phyloP scores from a whole-genome alignment of 257 asterid genomes.

The Nemophila menziesii region DNA sequence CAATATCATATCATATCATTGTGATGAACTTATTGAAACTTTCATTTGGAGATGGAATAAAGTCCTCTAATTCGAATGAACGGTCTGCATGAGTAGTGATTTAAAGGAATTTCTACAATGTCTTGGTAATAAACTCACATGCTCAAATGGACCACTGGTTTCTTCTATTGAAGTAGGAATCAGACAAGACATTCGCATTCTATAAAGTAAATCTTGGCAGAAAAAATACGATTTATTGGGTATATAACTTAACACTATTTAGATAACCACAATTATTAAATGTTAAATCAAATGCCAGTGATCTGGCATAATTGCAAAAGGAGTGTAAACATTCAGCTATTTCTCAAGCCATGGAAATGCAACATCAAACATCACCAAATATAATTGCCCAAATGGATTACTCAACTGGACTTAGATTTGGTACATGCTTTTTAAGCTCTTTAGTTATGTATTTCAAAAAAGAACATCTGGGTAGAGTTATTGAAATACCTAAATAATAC shows the following conservation, averaged over 20 bases:
- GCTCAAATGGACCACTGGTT: slow-evolving; percentile 89
- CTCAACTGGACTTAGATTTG: slow-evolving; percentile 65
- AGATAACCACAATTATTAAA: too few species aligned
- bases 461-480: slow-evolving; percentile 67
- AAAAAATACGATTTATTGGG: slow-evolving; percentile 87
- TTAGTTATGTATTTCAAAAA: slow-evolving; percentile 76
- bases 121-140: too few species aligned
- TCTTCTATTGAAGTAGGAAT: slow-evolving; percentile 83
- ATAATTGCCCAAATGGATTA: slow-evolving; percentile 87
- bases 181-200: slow-evolving; percentile 86
- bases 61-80: too few species aligned
- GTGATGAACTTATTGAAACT: too few species aligned
- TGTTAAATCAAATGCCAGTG: not conserved
- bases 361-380: too few species aligned
- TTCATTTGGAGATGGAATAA: too few species aligned
- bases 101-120: too few species aligned
- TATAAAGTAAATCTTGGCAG: slow-evolving; percentile 90
- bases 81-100: too few species aligned
- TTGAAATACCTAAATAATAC: slow-evolving; percentile 74
- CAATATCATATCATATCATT: too few species aligned
- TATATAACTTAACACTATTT: slow-evolving; percentile 74
- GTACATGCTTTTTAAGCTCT: slow-evolving; percentile 59
- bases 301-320: too few species aligned
- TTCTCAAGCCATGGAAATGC: too few species aligned
- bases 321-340: not conserved